Conservation (phyloP, 148 eudicot species). For the Salicornia ramosissima region DNA sequence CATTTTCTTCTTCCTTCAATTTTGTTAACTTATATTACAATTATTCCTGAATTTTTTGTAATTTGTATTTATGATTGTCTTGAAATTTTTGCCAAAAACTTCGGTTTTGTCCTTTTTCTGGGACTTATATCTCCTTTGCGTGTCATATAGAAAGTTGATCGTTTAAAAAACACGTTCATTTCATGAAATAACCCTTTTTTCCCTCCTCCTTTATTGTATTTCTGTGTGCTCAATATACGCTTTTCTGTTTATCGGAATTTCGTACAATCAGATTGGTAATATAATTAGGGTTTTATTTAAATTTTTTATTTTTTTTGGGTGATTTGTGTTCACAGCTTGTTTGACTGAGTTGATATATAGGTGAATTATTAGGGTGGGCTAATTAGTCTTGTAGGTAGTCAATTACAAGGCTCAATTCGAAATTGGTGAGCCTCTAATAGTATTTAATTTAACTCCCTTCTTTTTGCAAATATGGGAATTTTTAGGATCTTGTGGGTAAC, state of each 20-base stretch:
- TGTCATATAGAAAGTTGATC: constrained; percentile 27
- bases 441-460: not conserved
- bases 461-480: too few relatives aligned
- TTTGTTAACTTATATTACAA: not conserved
- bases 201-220: not conserved
- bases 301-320: not conserved
- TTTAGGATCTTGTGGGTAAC: too few relatives aligned
- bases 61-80: not conserved
- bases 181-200: constrained; percentile 5
- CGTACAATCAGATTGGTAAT: constrained; percentile 3
- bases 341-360: constrained; percentile 13
- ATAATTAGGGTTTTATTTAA: constrained; percentile 1
- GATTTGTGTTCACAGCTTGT: not conserved
- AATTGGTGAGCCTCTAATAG: constrained; percentile 11
- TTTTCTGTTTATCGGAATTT: not conserved
- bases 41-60: not conserved
- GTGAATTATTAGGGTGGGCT: not conserved
- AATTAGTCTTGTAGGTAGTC: constrained; percentile 15
- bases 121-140: constrained; percentile 41
- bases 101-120: not conserved
- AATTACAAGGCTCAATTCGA: constrained; percentile 7
- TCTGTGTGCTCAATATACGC: constrained; percentile 10
- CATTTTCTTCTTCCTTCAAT: not conserved
- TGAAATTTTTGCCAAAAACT: not conserved
- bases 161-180: constrained; percentile 17